phyloP scores from a whole-genome alignment of 768 basidiomycete species.

The Russula dissimulans region DNA sequence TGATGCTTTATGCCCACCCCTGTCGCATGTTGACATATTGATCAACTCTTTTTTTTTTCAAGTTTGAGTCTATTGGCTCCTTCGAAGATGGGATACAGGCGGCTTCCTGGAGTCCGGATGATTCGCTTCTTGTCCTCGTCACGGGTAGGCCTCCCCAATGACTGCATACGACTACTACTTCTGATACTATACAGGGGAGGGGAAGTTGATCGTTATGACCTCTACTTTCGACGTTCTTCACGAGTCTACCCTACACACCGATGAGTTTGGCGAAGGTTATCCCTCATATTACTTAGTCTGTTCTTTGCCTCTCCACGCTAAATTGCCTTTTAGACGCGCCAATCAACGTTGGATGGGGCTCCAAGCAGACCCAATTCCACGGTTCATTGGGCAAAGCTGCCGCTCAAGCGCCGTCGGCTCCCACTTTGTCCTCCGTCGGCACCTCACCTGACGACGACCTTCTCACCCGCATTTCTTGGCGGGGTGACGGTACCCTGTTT shows the following conservation, averaged over 20 bases:
- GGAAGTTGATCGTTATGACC: conserved; percentile 83
- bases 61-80: conserved; percentile 79
- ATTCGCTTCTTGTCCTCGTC: conserved; percentile 70
- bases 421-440: conserved; percentile 33
- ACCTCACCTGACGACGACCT: conserved; percentile 64
- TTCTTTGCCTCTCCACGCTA: neutral
- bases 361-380: conserved; percentile 94
- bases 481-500: conserved; percentile 88
- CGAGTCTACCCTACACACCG: conserved; percentile 61
- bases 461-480: conserved; percentile 76
- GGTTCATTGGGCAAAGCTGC: conserved; percentile 87
- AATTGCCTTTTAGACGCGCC: conserved; percentile 53
- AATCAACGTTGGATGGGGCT: conserved; percentile 97
- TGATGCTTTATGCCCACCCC: conserved; percentile 28
- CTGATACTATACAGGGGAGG: conserved; percentile 40
- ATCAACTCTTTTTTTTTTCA: neutral
- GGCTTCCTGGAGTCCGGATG: conserved; percentile 89
- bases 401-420: conserved; percentile 40
- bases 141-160: conserved; percentile 45
- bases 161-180: neutral
- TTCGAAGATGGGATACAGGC: conserved; percentile 78
- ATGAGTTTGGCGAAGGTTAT: conserved; percentile 80
- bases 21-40: neutral
- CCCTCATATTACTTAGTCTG: neutral
- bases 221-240: conserved; percentile 80